These are phyloP conservation scores for Harringtonia lauricola DNA, from an alignment of 2,329 filamentous ascomycete species.

Conservation along the genomic window DNA sequence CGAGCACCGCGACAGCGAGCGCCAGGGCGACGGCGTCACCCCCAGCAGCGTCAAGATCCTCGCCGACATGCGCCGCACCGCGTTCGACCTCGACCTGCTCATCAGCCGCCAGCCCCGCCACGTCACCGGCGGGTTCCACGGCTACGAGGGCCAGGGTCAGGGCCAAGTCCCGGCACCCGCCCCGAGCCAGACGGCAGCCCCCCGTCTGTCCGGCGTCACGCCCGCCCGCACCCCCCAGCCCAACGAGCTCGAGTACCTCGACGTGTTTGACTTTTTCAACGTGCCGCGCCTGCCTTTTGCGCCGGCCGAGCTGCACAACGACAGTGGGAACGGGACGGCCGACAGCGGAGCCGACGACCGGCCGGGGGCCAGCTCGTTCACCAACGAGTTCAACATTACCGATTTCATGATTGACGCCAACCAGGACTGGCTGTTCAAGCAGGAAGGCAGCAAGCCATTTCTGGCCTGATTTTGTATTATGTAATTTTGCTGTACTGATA, in stretches of 20 bases:
- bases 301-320: constrained; percentile 11
- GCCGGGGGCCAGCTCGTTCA: constrained; percentile 14
- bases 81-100: constrained; percentile 81
- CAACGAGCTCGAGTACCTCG: constrained; percentile 80
- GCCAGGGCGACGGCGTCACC: constrained; percentile 61
- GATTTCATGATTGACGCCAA: constrained; percentile 68
- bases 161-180: neutral
- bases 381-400: constrained; percentile 65
- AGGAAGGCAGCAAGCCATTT: constrained; percentile 24
- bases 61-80: constrained; percentile 83
- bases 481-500: no score
- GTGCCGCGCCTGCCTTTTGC: constrained; percentile 59
- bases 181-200: constrained; percentile 7
- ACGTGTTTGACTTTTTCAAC: constrained; percentile 94
- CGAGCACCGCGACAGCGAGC: constrained; percentile 71
- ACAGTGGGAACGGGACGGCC: constrained; percentile 2
- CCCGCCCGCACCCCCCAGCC: constrained; percentile 59
- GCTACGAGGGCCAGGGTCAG: constrained; percentile 12
- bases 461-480: constrained; percentile 10
- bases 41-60: constrained; percentile 78
- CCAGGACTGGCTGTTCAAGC: constrained; percentile 64
- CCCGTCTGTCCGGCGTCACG: constrained; percentile 39
- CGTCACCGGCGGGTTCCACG: constrained; percentile 13
- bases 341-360: constrained; percentile 21
- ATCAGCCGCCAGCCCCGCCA: constrained; percentile 69